Evolutionary conservation across 768 basidiomycete species (phyloP).

Genomic region (Xerocomellus amylosporus): DNA sequence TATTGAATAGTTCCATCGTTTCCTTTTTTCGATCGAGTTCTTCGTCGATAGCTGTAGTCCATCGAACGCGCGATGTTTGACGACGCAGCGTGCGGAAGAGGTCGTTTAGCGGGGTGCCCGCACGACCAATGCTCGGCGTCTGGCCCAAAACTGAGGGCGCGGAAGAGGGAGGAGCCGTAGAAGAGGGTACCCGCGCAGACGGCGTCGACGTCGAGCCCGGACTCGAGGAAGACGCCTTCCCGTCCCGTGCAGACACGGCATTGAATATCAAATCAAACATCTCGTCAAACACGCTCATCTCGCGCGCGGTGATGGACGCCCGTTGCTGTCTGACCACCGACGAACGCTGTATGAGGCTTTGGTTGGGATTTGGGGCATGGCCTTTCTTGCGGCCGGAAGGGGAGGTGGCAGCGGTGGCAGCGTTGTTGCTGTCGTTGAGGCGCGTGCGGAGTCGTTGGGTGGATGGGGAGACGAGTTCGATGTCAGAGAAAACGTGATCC

Average conservation of each 20-base stretch:
- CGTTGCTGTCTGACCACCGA: constrained; percentile 31
- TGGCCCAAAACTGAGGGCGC: constrained; percentile 1
- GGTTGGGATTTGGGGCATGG: background rate
- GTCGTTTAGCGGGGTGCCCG: constrained; percentile 37
- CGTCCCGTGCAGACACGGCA: constrained; percentile 40
- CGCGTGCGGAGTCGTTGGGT: constrained; percentile 13
- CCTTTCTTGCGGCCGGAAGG: background rate
- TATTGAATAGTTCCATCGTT: constrained; percentile 65
- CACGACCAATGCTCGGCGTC: constrained; percentile 17
- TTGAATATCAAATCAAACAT: constrained; percentile 74
- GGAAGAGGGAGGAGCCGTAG: background rate
- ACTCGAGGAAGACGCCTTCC: background rate
- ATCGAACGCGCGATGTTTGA: constrained; percentile 47
- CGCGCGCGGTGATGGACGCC: constrained; percentile 66
- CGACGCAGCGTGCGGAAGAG: constrained; percentile 55
- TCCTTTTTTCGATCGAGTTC: constrained; percentile 69
- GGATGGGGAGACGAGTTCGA: constrained; percentile 34
- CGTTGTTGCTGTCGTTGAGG: background rate
- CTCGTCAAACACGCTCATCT: constrained; percentile 63
- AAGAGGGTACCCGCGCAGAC: background rate
- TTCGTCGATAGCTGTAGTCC: constrained; percentile 51
- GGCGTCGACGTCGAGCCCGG: background rate
- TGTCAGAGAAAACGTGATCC: constrained; percentile 53
- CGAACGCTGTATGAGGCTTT: constrained; percentile 9
- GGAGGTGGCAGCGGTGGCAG: background rate